Percentiles rank a stretch among this genome's conserved stretches.
Conservation (phyloP, 345 rosid genomes). For the Odontarrhena argentea region DNA sequence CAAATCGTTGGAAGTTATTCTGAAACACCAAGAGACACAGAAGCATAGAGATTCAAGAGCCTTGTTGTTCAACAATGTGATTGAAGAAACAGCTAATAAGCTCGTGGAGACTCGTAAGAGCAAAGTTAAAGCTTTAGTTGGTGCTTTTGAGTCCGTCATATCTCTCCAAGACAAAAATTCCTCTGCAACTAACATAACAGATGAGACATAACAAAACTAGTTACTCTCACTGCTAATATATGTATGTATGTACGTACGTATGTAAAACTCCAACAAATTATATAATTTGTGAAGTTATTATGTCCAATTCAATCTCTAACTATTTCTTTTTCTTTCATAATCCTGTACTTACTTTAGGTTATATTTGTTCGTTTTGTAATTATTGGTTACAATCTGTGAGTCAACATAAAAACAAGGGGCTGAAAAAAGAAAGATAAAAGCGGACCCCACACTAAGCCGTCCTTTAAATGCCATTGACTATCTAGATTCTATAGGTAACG, state of each 20-base stretch:
- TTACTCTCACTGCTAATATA: too few species aligned
- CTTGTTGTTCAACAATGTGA: conserved; percentile 74
- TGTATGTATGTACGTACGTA: too few species aligned
- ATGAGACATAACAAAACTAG: not conserved
- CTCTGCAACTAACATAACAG: conserved; percentile 24
- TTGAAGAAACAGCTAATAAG: conserved; percentile 91
- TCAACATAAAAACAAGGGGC: not conserved
- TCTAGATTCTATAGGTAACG: conserved; percentile 17
- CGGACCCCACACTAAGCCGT: conserved; percentile 33
- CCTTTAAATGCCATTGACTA: conserved; percentile 37
- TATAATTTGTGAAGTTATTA: not conserved
- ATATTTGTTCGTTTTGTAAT: not conserved
- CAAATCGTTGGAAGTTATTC: conserved; percentile 41
- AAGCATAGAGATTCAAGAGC: conserved; percentile 60
- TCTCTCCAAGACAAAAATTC: conserved; percentile 70
- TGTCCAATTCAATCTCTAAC: not conserved
- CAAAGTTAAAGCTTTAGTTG: conserved; percentile 94
- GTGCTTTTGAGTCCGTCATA: conserved; percentile 87
- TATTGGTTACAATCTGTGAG: conserved; percentile 20
- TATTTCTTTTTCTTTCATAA: not conserved
- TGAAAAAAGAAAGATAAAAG: conserved; percentile 13
- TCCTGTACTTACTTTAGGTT: not conserved
- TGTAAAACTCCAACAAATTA: not conserved
- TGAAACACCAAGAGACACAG: conserved; percentile 72
- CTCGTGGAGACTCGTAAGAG: conserved; percentile 81